Evolutionary conservation across 129 eudicot genomes (phyloP), one percentile per base, ranked within the genome.

Genomic region (Sambucus nigra): DNA sequence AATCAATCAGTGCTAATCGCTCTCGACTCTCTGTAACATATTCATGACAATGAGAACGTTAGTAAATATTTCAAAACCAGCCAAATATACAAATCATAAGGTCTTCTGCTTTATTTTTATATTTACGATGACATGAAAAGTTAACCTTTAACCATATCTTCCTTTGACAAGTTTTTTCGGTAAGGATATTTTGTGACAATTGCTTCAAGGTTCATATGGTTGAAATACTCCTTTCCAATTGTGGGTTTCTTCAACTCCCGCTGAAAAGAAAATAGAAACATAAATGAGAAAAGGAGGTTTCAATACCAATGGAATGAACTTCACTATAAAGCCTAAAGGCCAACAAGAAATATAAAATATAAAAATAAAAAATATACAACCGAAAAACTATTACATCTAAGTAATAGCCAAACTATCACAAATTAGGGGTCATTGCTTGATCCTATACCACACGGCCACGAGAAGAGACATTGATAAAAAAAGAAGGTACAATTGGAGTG

Each of bases 201-300:
- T 51, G 71, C 80, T 73, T 92, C 96, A 59, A 92, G 87, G 76
- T 80, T 80, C 99, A 77, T 77, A 68, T 86, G 79, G 61, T 64
- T 75, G 54, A 80, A 92, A 69, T 86, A 92, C 77, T 86, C 99
- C 70, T 86, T 92, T 22, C 94, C 99, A n/a, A 92, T 71, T 28
- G 64, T 48, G 16, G 99, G 96, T 53, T 77, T 86, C 70, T 82
- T 92, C 56, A 39, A 69, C 69, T 86, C 99, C 59, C 99, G 75
- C 99, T 92, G 68, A 53, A 60, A 24, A 42, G 58, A 68, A 24
- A 59, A 5, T n/a, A 61, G 57, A 20, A 26, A 26, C 18, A 59
- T 9, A 66, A 64, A 67, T 26, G 32, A 69, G n/a, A n/a, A n/a
- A n/a, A n/a, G n/a, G n/a, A n/a, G n/a, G n/a, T n/a, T n/a, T n/a